Conservation (phyloP, 2,329 filamentous ascomycete species). For the Pleomassaria siparia region DNA sequence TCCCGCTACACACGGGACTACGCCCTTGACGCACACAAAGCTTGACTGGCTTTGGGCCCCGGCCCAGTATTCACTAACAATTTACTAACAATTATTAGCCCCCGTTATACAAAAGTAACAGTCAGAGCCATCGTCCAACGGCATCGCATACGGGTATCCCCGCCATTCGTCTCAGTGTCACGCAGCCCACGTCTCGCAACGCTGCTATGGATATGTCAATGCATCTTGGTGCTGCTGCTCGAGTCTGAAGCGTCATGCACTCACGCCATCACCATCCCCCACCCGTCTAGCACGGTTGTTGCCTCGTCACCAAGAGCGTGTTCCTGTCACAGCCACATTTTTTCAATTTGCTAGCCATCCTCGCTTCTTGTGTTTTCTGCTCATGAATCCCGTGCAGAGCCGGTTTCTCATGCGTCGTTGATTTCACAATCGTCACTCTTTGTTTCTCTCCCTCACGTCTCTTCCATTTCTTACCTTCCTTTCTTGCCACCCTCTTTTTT, state of each 20-base stretch:
- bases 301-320: conserved; percentile 18
- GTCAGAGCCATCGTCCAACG: conserved; percentile 5
- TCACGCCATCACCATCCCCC: conserved; percentile 34
- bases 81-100: conserved; percentile 5
- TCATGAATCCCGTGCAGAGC: conserved; percentile 33
- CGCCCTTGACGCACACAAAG: conserved; percentile 20
- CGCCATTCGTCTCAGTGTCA: conserved; percentile 37
- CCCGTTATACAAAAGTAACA: conserved; percentile 26
- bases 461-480: conserved; percentile 20
- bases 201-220: conserved; percentile 23
- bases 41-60: conserved; percentile 26
- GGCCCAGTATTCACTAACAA: conserved; percentile 15
- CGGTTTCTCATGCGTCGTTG: conserved; percentile 30
- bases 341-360: conserved; percentile 24
- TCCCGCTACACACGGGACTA: conserved; percentile 10
- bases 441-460: too few relatives aligned
- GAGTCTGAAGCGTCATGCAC: conserved; percentile 24
- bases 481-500: conserved; percentile 32
- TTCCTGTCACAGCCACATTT: conserved; percentile 17
- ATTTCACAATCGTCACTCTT: conserved; percentile 29
- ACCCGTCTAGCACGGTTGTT: conserved; percentile 16
- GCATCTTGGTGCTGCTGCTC: conserved; percentile 31
- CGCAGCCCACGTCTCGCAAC: conserved; percentile 38
- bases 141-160: conserved; percentile 29
- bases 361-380: conserved; percentile 11